Conservation (phyloP, 441 rosid genomes). For the Jatropha multifida region DNA sequence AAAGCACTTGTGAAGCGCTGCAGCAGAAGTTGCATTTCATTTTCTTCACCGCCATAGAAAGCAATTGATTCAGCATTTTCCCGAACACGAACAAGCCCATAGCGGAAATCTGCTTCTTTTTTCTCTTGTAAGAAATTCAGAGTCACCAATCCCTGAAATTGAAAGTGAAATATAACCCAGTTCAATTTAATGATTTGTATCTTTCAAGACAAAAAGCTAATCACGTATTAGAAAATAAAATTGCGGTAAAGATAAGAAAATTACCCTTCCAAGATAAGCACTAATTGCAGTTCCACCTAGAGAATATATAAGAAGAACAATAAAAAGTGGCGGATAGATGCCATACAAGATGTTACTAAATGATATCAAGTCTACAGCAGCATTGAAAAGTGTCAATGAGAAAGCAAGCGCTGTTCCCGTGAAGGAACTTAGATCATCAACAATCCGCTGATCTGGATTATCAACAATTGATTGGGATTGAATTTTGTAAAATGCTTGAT, state of each 20-base stretch:
- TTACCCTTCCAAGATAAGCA: slow-evolving; percentile 82
- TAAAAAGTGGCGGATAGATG: slow-evolving; percentile 85
- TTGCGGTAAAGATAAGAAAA: slow-evolving; percentile 13
- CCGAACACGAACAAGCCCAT: slow-evolving; percentile 92
- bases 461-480: slow-evolving; percentile 92
- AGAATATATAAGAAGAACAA: slow-evolving; percentile 77
- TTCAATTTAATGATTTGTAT: neutral
- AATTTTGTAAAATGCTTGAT: slow-evolving; percentile 81
- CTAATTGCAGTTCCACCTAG: slow-evolving; percentile 88
- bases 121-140: slow-evolving; percentile 97
- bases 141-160: slow-evolving; percentile 71
- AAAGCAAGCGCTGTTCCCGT: slow-evolving; percentile 84
- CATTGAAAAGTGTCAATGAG: slow-evolving; percentile 76
- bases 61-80: slow-evolving; percentile 98
- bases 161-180: slow-evolving; percentile 19
- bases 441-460: slow-evolving; percentile 95
- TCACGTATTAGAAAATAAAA: neutral
- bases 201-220: neutral
- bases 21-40: slow-evolving; percentile 78
- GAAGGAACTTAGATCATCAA: slow-evolving; percentile 88
- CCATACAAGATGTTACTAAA: slow-evolving; percentile 92
- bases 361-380: slow-evolving; percentile 86
- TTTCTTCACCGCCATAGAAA: slow-evolving; percentile 91
- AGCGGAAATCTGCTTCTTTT: slow-evolving; percentile 97
- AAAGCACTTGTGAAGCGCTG: slow-evolving; percentile 90